Evolutionary conservation across 2,329 filamentous ascomycete genomes (phyloP).

Genomic region (Chalaropsis thielavioides): DNA sequence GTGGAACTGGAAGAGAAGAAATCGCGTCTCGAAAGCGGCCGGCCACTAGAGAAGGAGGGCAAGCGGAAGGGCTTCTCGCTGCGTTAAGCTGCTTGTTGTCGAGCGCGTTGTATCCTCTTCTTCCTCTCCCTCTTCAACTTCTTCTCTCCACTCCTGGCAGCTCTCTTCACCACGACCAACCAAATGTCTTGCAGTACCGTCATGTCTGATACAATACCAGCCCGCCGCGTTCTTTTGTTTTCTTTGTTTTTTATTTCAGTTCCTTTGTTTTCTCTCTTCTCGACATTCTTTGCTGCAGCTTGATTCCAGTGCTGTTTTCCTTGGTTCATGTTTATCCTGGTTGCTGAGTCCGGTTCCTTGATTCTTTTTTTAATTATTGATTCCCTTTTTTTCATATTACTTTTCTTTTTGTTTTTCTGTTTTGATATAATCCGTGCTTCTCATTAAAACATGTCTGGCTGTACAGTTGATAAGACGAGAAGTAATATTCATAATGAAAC

Average conservation of each 20-base stretch:
- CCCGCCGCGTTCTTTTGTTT: constrained; percentile 37
- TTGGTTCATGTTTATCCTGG: constrained; percentile 18
- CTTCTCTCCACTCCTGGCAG: constrained; percentile 18
- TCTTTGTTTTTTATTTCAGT: constrained; percentile 29
- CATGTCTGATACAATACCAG: constrained; percentile 45
- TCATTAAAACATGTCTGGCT: neutral
- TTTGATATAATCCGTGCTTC: constrained; percentile 12
- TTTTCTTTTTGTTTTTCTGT: constrained; percentile 7
- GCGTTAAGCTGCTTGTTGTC: constrained; percentile 45
- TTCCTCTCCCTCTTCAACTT: constrained; percentile 18
- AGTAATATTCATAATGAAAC: neutral
- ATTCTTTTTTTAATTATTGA: constrained; percentile 18
- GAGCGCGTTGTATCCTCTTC: constrained; percentile 12
- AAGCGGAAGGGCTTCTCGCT: constrained; percentile 99
- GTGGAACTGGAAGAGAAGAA: constrained; percentile 98
- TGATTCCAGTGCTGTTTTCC: constrained; percentile 20
- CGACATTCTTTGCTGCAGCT: constrained; percentile 19
- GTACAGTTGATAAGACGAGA: neutral
- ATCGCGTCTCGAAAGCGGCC: constrained; percentile 79
- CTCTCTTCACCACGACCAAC: constrained; percentile 33
- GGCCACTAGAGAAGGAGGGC: constrained; percentile 91
- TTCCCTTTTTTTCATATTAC: constrained; percentile 17
- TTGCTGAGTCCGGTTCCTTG: constrained; percentile 11
- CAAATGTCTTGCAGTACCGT: constrained; percentile 40
- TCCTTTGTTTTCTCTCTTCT: constrained; percentile 30